These are phyloP conservation scores for Neolentinus lepideus DNA, from an alignment of 1,284 basidiomycete genomes.

Conservation along the genomic window DNA sequence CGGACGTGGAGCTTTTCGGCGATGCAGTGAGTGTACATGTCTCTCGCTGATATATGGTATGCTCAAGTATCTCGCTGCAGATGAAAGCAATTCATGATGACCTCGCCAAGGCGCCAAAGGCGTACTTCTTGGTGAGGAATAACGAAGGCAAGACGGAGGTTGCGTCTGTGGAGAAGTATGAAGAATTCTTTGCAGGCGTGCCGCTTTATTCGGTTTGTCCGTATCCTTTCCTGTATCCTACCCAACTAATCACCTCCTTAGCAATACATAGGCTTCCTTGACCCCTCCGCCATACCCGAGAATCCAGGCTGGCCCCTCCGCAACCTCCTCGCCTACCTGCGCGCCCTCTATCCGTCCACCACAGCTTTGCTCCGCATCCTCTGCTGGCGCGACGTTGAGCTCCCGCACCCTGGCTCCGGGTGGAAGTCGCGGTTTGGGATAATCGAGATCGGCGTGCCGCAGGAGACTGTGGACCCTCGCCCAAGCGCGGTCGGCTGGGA, in stretches of 20 bases:
- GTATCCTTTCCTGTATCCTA: not conserved
- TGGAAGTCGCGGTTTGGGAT: not conserved
- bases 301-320: slow-evolving; percentile 94
- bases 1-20: slow-evolving; percentile 27
- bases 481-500: slow-evolving; percentile 91
- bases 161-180: slow-evolving; percentile 48
- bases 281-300: slow-evolving; percentile 74
- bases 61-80: slow-evolving; percentile 19
- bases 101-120: slow-evolving; percentile 31
- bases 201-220: slow-evolving; percentile 28
- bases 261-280: slow-evolving; percentile 72
- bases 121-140: slow-evolving; percentile 56
- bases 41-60: not conserved
- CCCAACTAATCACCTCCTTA: slow-evolving; percentile 20
- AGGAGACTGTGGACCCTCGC: slow-evolving; percentile 17
- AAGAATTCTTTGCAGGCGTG: slow-evolving; percentile 41
- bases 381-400: slow-evolving; percentile 66
- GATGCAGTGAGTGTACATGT: slow-evolving; percentile 26
- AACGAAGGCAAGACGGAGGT: slow-evolving; percentile 28
- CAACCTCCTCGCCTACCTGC: slow-evolving; percentile 83
- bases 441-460: slow-evolving; percentile 3
- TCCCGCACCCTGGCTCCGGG: not conserved
- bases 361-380: slow-evolving; percentile 55
- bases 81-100: slow-evolving; percentile 43
- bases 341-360: slow-evolving; percentile 42